Base-by-base conservation (phyloP, 2,329 filamentous ascomycete genomes). In the Mycosphaerella sp. region DNA sequence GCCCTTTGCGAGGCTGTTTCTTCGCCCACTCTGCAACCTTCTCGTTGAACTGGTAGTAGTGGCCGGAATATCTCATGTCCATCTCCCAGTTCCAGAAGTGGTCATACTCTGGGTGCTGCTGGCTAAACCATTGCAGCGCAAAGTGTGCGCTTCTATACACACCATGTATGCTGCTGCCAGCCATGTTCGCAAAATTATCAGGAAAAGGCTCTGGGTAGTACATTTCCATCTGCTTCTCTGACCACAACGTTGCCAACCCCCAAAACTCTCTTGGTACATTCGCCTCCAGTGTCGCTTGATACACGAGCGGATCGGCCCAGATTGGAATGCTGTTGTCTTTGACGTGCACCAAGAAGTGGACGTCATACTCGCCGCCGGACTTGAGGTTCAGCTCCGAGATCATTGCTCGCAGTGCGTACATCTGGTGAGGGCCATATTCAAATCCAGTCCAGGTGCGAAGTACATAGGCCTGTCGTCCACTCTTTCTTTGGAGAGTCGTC, bases 211-310 rank as follows among this genome's bases (percentile, higher is more conserved):
- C 88, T 46, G 93, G 86, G 70, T 97, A 98, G 61, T 95, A 79
- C 52, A 89, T 80, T 47, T 85, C 77, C 89, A 97, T 96, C 70
- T 96, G 89, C 18, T 86, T 85, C 69, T 95, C 89, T 0, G 88
- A 93, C 93, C 93, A 98, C 6, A 97, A 77, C 0, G 87, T 95
- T 16, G 87, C 87, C 65, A 98, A 83, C 41, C 87, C 87, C 59
- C 80, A 85, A 71, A 98, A 96, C 65, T 98, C 93, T 58, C 82
- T 77, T 0, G 93, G 87, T 10, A 91, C 79, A 21, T 80, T 79
- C 44, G 85, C 80, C 46, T 80, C 74, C 66, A 86, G 85, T 51
- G 77, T 85, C 64, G 76, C 77, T 65, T 78, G 75, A 73, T 84
- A 96, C 44, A 76, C 76, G 41, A 81, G 79, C 46, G 82, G 75